Conservation (phyloP, 352 stramenopile species). For the Vaucheria bursata region DNA sequence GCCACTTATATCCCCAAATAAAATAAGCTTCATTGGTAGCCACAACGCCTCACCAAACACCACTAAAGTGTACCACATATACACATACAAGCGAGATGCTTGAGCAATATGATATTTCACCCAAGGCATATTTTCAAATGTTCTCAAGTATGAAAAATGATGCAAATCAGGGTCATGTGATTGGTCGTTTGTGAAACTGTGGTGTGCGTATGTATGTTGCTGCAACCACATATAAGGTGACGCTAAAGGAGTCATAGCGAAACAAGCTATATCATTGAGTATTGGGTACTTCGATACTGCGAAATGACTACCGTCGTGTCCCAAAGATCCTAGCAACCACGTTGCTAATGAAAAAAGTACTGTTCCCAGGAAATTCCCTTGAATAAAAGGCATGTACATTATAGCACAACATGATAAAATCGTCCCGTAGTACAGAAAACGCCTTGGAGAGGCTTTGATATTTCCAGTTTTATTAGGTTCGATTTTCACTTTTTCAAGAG, state of each 20-base stretch:
- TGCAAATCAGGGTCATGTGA: constrained; percentile 83
- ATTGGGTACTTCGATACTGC: constrained; percentile 18
- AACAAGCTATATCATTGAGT: too few relatives aligned
- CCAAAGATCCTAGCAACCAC: constrained; percentile 31
- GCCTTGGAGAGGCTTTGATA: neutral
- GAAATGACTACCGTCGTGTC: constrained; percentile 34
- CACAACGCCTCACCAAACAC: constrained; percentile 83
- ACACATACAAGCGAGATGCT: constrained; percentile 69
- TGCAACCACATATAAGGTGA: constrained; percentile 40
- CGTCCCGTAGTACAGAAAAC: constrained; percentile 6
- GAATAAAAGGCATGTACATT: neutral
- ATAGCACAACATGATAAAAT: neutral
- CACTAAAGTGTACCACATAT: constrained; percentile 62
- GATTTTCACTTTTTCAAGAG: too few relatives aligned
- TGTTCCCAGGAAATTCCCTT: neutral
- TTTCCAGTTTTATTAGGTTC: too few relatives aligned
- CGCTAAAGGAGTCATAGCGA: constrained; percentile 13
- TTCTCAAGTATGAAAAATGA: constrained; percentile 29
- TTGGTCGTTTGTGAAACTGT: constrained; percentile 87
- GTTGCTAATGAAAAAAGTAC: constrained; percentile 16
- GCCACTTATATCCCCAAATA: constrained; percentile 33
- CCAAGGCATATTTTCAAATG: neutral
- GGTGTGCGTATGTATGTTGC: constrained; percentile 87
- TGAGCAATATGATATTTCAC: constrained; percentile 47
- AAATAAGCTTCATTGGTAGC: constrained; percentile 59